Evolutionary conservation across 2,329 filamentous ascomycete genomes (phyloP).

Genomic region (Grosmannia huntii): DNA sequence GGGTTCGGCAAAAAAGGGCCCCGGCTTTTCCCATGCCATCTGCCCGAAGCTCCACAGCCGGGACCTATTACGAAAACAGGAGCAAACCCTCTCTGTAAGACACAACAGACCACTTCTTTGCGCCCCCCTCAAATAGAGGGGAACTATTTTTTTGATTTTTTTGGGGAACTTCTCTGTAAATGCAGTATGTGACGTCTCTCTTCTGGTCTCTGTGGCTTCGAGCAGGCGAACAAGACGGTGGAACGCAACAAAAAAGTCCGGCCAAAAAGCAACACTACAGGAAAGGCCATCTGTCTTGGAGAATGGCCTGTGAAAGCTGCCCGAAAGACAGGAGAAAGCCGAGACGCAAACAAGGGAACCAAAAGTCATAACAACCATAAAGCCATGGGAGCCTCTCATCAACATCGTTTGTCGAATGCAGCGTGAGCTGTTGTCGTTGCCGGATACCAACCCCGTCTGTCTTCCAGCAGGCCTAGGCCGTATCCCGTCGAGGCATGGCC

Average conservation of each 20-base stretch:
- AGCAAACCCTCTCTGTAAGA: background rate
- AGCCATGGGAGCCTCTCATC: background rate
- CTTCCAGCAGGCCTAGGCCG: no score
- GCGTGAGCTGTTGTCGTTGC: background rate
- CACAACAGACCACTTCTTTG: background rate
- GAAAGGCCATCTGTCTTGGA: background rate
- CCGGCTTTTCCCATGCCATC: constrained; percentile 4
- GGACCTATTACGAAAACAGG: background rate
- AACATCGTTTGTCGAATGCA: background rate
- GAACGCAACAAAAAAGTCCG: background rate
- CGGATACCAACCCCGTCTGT: no score
- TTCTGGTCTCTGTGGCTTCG: background rate
- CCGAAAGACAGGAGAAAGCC: background rate
- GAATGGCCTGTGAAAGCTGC: background rate
- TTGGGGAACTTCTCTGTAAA: no score
- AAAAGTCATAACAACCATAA: constrained; percentile 1
- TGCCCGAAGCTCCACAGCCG: background rate
- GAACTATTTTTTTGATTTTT: background rate
- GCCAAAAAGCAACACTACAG: background rate
- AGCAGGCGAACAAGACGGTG: background rate
- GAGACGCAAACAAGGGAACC: background rate
- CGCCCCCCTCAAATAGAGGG: background rate
- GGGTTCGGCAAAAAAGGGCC: constrained; percentile 8
- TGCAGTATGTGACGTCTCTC: no score
- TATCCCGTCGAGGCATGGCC: no score